Conservation (phyloP, 2,329 filamentous ascomycete genomes). For the Aspergillus alliaceus region DNA sequence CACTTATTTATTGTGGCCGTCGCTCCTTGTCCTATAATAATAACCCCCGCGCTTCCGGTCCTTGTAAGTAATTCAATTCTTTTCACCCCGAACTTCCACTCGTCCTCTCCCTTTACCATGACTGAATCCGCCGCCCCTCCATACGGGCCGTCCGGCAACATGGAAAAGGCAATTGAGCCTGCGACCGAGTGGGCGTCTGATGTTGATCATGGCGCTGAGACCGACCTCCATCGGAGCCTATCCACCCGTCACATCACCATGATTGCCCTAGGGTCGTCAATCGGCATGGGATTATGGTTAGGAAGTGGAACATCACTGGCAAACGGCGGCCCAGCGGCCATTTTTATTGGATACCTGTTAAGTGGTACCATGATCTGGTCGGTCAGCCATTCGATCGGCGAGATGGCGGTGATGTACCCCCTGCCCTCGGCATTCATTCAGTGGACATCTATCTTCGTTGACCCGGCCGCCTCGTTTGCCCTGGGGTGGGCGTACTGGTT, state of each 20-base stretch:
- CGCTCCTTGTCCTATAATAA: not conserved
- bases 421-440: slow-evolving; percentile 49
- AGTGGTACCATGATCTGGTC: slow-evolving; percentile 42
- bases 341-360: slow-evolving; percentile 49
- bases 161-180: not conserved
- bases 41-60: not conserved
- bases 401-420: slow-evolving; percentile 50
- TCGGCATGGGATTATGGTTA: slow-evolving; percentile 52
- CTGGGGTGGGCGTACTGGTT: slow-evolving; percentile 53
- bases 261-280: slow-evolving; percentile 42
- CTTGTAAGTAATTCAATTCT: not conserved
- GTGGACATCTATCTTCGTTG: slow-evolving; percentile 49
- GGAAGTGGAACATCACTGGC: slow-evolving; percentile 45
- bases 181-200: not conserved
- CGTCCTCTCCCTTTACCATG: not conserved
- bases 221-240: slow-evolving; percentile 40
- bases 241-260: slow-evolving; percentile 43
- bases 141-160: not conserved
- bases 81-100: not conserved
- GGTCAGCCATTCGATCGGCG: slow-evolving; percentile 49
- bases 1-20: not conserved
- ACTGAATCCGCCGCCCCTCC: not conserved
- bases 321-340: slow-evolving; percentile 45
- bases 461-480: slow-evolving; percentile 45
- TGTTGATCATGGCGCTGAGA: slow-evolving; percentile 25